Evolutionary conservation across 2,329 filamentous ascomycete species (phyloP), one percentile per base, ranked within the genome.

Genomic region (Geosmithia flava): DNA sequence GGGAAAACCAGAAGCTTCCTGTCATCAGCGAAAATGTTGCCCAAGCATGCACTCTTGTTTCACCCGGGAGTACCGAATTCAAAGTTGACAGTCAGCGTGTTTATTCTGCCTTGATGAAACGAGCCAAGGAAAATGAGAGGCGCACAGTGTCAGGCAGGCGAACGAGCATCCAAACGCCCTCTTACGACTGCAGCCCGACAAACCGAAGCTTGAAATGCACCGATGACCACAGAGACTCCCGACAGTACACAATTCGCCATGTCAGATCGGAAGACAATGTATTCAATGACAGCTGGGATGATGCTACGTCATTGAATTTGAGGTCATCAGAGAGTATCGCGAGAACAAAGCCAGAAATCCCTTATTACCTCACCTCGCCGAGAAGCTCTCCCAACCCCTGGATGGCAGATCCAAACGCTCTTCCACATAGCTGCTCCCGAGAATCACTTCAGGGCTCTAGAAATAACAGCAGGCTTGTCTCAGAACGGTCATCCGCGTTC

Each of bases 31-130:
- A 84, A 58, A 69, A 70, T 49, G 71, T 70, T 1, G 59, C 49
- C 4, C 58, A 59, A 20, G 51, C 66, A 17, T 61, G 69, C 8
- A 37, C 5, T 11, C 5, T 16, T 37, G 15, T 3, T 7, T 16
- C 33, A 3, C 3, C 11, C 33, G 33, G 33, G 33, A 16, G 10
- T 11, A 37, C 11, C 11, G 11, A 6, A 16, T 37, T 37, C 19
- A 20, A 19, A 13, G 42, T 78, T 20, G 71, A 81, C 49, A 80
- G 76, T 50, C 70, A 79, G 40, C 70, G 74, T 37, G 70, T 85
- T 3, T 84, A 81, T 55, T 78, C 77, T 6, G 81, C 80, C 1
- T 63, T 85, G n/a, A 76, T 84, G 63, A 75, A 75, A 51, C 68
- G 70, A 33, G 60, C 79, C 8, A 44, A 27, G 11, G 46, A 48